These are phyloP conservation scores for Collybia nuda DNA, from an alignment of 768 basidiomycete genomes.

Conservation along the genomic window DNA sequence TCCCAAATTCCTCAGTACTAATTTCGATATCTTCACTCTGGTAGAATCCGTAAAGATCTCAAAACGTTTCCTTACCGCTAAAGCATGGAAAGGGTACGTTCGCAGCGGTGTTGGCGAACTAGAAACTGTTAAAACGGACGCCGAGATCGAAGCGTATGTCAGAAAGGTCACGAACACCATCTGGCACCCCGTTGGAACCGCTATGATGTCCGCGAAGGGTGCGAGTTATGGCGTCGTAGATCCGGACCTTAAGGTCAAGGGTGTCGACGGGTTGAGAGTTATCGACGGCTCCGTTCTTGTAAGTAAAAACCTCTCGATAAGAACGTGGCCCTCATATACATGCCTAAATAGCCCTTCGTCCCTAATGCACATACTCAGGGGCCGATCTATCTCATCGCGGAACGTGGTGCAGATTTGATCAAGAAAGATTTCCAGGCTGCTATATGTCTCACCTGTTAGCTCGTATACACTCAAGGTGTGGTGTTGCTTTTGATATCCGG, in stretches of 20 bases:
- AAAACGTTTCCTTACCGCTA: constrained; percentile 9
- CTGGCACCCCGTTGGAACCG: constrained; percentile 16
- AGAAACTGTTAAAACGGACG: neutral
- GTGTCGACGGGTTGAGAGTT: constrained; percentile 20
- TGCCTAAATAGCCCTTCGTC: constrained; percentile 8
- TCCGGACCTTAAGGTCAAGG: constrained; percentile 25
- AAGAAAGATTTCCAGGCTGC: constrained; percentile 3
- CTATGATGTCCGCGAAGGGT: constrained; percentile 17
- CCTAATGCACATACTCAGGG: constrained; percentile 17
- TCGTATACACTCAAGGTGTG: too few relatives aligned
- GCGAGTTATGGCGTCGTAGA: constrained; percentile 21
- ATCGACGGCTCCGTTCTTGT: constrained; percentile 25
- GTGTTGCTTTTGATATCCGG: too few relatives aligned
- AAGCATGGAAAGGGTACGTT: constrained; percentile 6
- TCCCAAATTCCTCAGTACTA: neutral
- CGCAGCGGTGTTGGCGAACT: neutral
- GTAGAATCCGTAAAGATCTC: constrained; percentile 9
- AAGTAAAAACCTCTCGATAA: neutral
- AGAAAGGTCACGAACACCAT: constrained; percentile 5
- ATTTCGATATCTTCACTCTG: neutral
- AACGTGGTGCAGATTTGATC: constrained; percentile 14
- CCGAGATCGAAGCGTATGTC: constrained; percentile 8
- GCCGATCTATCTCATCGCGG: constrained; percentile 13
- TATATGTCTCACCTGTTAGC: too few relatives aligned
- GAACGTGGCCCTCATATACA: neutral